phyloP scores from a whole-genome alignment of 2,329 filamentous ascomycete genomes.

The Zalaria sp. region DNA sequence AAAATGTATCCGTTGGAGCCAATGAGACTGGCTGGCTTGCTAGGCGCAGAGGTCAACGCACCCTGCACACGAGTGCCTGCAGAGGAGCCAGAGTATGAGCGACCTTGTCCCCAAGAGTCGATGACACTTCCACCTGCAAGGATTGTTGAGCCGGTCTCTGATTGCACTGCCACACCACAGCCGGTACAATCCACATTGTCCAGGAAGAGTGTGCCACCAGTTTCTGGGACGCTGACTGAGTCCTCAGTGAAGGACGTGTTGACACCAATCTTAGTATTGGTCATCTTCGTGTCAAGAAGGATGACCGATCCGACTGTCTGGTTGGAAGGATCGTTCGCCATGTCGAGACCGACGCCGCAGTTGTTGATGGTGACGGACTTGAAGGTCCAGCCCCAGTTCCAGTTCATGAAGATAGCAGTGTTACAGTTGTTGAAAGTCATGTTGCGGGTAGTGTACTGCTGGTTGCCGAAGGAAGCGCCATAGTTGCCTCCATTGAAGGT shows the following conservation, averaged over 20 bases:
- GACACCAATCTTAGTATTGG: slow-evolving; percentile 62
- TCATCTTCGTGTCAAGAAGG: slow-evolving; percentile 66
- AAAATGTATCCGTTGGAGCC: slow-evolving; percentile 55
- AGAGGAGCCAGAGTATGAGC: slow-evolving; percentile 46
- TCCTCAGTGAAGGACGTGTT: slow-evolving; percentile 62
- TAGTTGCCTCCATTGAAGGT: slow-evolving; percentile 46
- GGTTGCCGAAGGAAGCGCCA: slow-evolving; percentile 47
- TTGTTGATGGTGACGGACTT: slow-evolving; percentile 31
- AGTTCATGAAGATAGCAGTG: slow-evolving; percentile 39
- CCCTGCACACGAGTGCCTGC: slow-evolving; percentile 42
- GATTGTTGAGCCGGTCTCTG: slow-evolving; percentile 42
- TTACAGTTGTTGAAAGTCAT: slow-evolving; percentile 34
- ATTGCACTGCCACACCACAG: slow-evolving; percentile 51
- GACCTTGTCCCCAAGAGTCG: slow-evolving; percentile 65
- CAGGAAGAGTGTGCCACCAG: slow-evolving; percentile 70
- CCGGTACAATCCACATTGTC: slow-evolving; percentile 66
- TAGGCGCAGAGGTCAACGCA: slow-evolving; percentile 26
- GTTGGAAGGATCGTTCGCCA: slow-evolving; percentile 29
- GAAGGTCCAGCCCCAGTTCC: slow-evolving; percentile 39
- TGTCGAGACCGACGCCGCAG: slow-evolving; percentile 33
- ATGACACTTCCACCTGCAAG: slow-evolving; percentile 58
- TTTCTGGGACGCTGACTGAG: slow-evolving; percentile 43
- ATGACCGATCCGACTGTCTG: slow-evolving; percentile 79
- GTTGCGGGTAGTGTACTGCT: slow-evolving; percentile 45
- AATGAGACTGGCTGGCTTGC: slow-evolving; percentile 55